Conservation (phyloP, 139 green algal genomes). For the Micractinium sp. region DNA sequence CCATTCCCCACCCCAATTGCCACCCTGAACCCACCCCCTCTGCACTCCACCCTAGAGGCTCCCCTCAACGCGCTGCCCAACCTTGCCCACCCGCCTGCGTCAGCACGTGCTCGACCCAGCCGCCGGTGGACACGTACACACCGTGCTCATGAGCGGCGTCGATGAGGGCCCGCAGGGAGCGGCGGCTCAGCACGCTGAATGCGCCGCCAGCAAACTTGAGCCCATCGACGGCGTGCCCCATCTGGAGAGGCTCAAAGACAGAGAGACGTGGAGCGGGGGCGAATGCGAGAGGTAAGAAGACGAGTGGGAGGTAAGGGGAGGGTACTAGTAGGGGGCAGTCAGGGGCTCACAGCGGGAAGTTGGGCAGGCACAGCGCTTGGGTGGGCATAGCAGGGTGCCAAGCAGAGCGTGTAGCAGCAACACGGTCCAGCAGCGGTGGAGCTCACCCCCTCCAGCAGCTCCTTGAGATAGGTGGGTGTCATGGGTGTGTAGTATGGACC, state of each 20-base stretch:
- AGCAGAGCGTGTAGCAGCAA: not conserved
- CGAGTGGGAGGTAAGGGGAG: not conserved
- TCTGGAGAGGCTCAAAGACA: not conserved
- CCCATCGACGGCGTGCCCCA: slow-evolving; percentile 34
- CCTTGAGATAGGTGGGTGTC: slow-evolving; percentile 18
- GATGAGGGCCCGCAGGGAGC: not conserved
- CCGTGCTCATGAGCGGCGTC: not conserved
- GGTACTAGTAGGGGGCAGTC: too few relatives aligned
- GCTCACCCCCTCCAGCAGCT: slow-evolving; percentile 23
- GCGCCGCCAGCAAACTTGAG: slow-evolving; percentile 44
- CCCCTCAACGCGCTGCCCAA: too few relatives aligned
- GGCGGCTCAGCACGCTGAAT: not conserved
- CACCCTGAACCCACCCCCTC: too few relatives aligned
- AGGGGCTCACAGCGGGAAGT: not conserved
- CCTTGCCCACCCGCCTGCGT: not conserved
- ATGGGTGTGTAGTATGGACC: slow-evolving; percentile 1
- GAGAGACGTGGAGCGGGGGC: too few relatives aligned
- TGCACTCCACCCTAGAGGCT: too few relatives aligned
- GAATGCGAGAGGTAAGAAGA: not conserved
- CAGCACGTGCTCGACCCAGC: slow-evolving; percentile 22
- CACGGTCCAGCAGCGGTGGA: not conserved
- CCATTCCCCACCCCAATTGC: too few relatives aligned
- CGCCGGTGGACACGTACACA: slow-evolving; percentile 22
- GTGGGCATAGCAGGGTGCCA: not conserved
- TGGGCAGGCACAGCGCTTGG: not conserved